Evolutionary conservation across 257 asterid species (phyloP).

Genomic region (Scutellaria galericulata): DNA sequence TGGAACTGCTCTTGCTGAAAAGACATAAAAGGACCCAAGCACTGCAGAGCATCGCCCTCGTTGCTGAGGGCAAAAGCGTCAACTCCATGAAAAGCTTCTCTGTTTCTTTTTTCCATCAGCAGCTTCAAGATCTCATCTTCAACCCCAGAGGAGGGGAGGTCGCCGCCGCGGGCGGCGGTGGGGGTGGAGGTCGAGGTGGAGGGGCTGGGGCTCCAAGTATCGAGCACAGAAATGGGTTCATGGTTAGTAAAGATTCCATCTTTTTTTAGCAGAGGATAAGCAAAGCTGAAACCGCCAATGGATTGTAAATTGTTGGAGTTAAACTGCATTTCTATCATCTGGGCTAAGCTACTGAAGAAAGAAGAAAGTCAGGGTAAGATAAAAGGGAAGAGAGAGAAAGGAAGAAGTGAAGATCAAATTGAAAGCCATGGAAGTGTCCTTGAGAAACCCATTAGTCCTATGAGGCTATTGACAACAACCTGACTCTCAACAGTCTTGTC

Average conservation of each 20-base stretch:
- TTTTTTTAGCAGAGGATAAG: constrained; percentile 38
- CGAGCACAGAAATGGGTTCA: constrained; percentile 62
- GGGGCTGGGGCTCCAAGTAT: constrained; percentile 63
- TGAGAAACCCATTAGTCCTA: too few relatives aligned
- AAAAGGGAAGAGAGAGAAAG: too few relatives aligned
- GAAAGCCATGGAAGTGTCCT: too few relatives aligned
- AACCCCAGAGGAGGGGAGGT: constrained; percentile 31
- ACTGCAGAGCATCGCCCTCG: constrained; percentile 2
- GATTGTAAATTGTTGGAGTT: too few relatives aligned
- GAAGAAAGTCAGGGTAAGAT: too few relatives aligned
- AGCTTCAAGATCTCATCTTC: constrained; percentile 31
- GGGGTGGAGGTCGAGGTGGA: constrained; percentile 60
- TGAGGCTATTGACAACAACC: too few relatives aligned
- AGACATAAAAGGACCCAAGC: constrained; percentile 10
- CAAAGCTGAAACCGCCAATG: constrained; percentile 32
- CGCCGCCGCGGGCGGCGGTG: constrained; percentile 39
- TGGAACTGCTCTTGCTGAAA: constrained; percentile 23
- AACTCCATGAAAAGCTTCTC: not conserved
- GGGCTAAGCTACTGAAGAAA: too few relatives aligned
- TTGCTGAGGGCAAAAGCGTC: constrained; percentile 9
- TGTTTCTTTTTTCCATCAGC: constrained; percentile 14
- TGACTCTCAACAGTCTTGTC: too few relatives aligned
- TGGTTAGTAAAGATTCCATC: constrained; percentile 45
- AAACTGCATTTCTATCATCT: too few relatives aligned
- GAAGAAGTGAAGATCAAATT: too few relatives aligned